These are phyloP conservation scores for Eimeria maxima DNA, from an alignment of 169 alveolate genomes.

Conservation along the genomic window DNA sequence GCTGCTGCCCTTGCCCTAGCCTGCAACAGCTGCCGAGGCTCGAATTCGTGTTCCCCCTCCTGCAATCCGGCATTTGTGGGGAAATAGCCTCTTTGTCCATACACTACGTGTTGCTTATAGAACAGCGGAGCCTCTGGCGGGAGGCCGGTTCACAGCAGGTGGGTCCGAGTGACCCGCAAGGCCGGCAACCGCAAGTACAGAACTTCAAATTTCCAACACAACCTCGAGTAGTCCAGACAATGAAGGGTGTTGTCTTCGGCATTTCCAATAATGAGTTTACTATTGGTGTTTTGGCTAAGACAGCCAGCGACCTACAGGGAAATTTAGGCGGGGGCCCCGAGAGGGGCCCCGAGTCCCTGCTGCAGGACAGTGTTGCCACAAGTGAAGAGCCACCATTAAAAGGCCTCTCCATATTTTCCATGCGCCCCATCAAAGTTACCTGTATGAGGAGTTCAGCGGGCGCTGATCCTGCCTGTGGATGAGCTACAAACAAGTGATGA, in stretches of 20 bases:
- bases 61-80: not conserved
- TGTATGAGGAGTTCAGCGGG: slow-evolving; percentile 49
- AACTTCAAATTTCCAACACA: not conserved
- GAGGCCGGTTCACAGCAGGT: not conserved
- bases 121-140: not conserved
- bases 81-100: not conserved
- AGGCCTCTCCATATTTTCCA: not conserved
- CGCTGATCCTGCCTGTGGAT: slow-evolving; percentile 37
- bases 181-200: not conserved
- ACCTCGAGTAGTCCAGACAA: not conserved
- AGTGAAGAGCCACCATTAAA: not conserved
- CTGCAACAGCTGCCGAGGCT: not conserved
- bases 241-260: not conserved
- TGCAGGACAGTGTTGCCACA: not conserved
- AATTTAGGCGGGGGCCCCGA: not conserved
- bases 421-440: not conserved
- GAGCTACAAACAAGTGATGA: slow-evolving; percentile 50
- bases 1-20: not conserved
- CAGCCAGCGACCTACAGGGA: not conserved
- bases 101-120: too few relatives aligned
- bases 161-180: not conserved
- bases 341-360: not conserved
- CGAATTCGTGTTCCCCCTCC: not conserved
- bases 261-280: not conserved
- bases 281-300: not conserved